Evolutionary conservation across 306 rosid genomes (phyloP).

Genomic region (Glycine soja): DNA sequence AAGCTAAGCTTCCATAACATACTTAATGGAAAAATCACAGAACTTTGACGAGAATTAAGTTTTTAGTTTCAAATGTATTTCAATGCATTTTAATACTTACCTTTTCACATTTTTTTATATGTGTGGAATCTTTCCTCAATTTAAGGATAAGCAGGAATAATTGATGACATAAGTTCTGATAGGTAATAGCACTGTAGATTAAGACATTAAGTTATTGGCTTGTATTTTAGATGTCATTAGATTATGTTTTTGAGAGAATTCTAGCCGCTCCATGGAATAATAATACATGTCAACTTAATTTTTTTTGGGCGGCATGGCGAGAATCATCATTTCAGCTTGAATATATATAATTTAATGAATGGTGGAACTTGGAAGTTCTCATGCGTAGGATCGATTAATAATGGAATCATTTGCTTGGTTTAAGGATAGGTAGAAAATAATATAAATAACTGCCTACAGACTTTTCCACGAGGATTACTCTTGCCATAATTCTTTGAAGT

Average conservation of each 20-base stretch:
- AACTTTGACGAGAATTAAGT: neutral
- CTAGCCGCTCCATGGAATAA: neutral
- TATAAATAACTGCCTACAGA: neutral
- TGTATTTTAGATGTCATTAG: neutral
- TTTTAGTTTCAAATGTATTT: conserved; percentile 17
- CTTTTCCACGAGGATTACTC: no score
- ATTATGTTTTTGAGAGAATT: neutral
- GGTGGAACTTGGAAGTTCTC: conserved; percentile 5
- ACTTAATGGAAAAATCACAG: no score
- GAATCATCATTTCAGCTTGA: no score
- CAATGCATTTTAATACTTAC: neutral
- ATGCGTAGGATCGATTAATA: no score
- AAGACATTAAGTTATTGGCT: neutral
- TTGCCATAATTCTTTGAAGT: no score
- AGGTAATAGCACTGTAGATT: neutral
- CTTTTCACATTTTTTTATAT: no score
- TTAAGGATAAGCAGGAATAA: conserved; percentile 30
- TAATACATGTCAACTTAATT: neutral
- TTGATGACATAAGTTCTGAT: neutral
- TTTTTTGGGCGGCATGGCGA: neutral
- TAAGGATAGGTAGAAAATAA: conserved; percentile 7
- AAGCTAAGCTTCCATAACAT: neutral
- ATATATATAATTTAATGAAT: neutral
- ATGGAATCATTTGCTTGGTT: conserved; percentile 4
- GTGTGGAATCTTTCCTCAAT: conserved; percentile 16